Evolutionary conservation across 2,329 filamentous ascomycete species (phyloP), one percentile per base, ranked within the genome.

Genomic region (Aspergillus awamori): DNA sequence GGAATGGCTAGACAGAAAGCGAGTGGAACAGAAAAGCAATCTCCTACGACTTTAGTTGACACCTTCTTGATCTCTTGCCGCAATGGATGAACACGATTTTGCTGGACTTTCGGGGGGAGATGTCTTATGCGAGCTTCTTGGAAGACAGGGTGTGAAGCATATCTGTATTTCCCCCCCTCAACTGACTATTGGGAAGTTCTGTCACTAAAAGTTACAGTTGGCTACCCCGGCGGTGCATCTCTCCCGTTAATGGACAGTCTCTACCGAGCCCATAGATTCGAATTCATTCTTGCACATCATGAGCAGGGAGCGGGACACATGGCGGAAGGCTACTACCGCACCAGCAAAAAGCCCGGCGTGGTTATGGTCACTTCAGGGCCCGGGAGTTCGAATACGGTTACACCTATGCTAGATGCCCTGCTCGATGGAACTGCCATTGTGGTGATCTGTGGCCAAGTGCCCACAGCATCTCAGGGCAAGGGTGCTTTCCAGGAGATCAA

Each of bases 251-350:
- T 97, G 81, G 94, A 98, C 76, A 93, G 93, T 73, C 97, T 98
- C 74, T 94, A 95, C 85, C 95, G 97, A 81, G 96, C 92, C 59
- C 87, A 89, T 80, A 88, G 96, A 79, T 96, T 97, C 81, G 87
- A 96, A 61, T 97, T 97, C 73, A 89, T 97, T 76, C 86, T 97
- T 7, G 92, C 94, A 15, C 87, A 90, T 77, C 93, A 97, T 79
- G 94, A 97, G 81, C 94, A 97, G 81, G 93, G 94, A 62, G 94
- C 93, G 58, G 94, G 94, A 62, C 94, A 98, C 80, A 98, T 97
- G 94, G 94, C 94, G 15, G 89, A 97, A 79, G 94, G 94, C 51
- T 97, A 97, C 76, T 93, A 93, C 54, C 87, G 93, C 69, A 93
- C 91, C 49, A 92, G 89, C 41, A 93, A 93, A 67, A 94, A 92